A percentile compares a stretch with the other conserved stretches of the same genome.
Conservation (phyloP, 108 stramenopile genomes). For the Tribonema minus region DNA sequence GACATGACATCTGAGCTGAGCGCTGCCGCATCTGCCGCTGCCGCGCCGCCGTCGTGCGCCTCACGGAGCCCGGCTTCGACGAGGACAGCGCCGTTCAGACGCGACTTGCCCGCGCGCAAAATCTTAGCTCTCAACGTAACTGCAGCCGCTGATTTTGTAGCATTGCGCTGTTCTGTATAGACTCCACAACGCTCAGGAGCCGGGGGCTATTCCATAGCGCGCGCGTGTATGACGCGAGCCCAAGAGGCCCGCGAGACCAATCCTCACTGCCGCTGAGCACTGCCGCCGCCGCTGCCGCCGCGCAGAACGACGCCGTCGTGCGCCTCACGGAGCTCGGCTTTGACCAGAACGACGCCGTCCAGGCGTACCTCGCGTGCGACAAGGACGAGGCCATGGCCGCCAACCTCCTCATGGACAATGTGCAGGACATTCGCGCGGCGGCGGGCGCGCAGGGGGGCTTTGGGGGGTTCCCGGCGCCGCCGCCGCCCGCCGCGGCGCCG, state of each 20-base stretch:
- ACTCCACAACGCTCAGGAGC: background rate
- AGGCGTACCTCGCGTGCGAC: slow-evolving; percentile 97
- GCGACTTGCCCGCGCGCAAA: too few relatives aligned
- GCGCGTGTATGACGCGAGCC: too few relatives aligned
- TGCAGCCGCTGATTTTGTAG: too few relatives aligned
- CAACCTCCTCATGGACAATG: slow-evolving; percentile 76
- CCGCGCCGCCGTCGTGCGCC: slow-evolving; percentile 83
- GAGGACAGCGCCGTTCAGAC: slow-evolving; percentile 73
- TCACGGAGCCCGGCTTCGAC: slow-evolving; percentile 92
- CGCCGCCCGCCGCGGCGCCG: slow-evolving; percentile 2
- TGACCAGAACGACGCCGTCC: slow-evolving; percentile 73
- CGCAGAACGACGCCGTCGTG: slow-evolving; percentile 82
- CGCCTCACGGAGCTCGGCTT: slow-evolving; percentile 93
- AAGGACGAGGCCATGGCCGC: slow-evolving; percentile 97
- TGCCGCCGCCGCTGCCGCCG: too few relatives aligned
- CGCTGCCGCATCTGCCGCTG: too few relatives aligned
- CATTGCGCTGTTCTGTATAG: too few relatives aligned
- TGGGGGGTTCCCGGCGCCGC: slow-evolving; percentile 1
- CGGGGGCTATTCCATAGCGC: background rate
- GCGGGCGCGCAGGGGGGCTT: background rate
- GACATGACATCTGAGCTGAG: too few relatives aligned
- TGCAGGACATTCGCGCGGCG: background rate
- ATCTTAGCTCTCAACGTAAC: too few relatives aligned
- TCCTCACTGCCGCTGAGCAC: too few relatives aligned
- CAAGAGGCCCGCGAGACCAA: background rate